phyloP scores from a whole-genome alignment of 2,329 filamentous ascomycete species.

The Fusarium nurragi region DNA sequence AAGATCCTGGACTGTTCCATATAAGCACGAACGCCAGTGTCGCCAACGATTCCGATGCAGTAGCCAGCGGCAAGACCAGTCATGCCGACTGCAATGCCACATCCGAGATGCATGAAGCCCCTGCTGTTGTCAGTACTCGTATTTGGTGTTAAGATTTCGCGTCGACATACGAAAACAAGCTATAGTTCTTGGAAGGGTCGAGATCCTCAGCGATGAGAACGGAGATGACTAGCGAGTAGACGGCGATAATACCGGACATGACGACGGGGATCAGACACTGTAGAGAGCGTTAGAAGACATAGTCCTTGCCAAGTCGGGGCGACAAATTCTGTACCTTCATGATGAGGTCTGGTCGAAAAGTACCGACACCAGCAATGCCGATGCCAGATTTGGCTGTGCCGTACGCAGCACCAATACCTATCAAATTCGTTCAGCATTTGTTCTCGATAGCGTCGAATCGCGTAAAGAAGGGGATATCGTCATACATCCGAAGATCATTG shows the following conservation, averaged over 20 bases:
- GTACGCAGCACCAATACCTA: constrained; percentile 79
- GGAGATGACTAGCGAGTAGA: constrained; percentile 96
- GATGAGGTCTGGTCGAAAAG: constrained; percentile 85
- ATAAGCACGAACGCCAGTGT: constrained; percentile 91
- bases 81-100: constrained; percentile 89
- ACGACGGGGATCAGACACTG: constrained; percentile 88
- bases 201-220: constrained; percentile 95
- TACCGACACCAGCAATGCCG: constrained; percentile 85
- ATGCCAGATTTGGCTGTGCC: constrained; percentile 90
- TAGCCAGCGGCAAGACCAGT: constrained; percentile 95
- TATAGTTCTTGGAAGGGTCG: constrained; percentile 77
- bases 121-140: constrained; percentile 53
- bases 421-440: constrained; percentile 43
- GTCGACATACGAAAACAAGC: constrained; percentile 77
- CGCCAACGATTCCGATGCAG: constrained; percentile 94
- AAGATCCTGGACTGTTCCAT: constrained; percentile 97
- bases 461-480: constrained; percentile 45
- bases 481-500: constrained; percentile 87
- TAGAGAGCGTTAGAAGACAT: constrained; percentile 28
- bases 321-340: constrained; percentile 75
- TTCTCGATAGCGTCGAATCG: constrained; percentile 15
- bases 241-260: constrained; percentile 99
- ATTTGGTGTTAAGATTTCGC: neutral
- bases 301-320: neutral
- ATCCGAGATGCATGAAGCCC: constrained; percentile 92